Percentiles rank a stretch among this genome's conserved stretches.
These are phyloP conservation scores for Scopulariopsis brevicaulis DNA, from an alignment of 2,329 filamentous ascomycete genomes.

Conservation along the genomic window DNA sequence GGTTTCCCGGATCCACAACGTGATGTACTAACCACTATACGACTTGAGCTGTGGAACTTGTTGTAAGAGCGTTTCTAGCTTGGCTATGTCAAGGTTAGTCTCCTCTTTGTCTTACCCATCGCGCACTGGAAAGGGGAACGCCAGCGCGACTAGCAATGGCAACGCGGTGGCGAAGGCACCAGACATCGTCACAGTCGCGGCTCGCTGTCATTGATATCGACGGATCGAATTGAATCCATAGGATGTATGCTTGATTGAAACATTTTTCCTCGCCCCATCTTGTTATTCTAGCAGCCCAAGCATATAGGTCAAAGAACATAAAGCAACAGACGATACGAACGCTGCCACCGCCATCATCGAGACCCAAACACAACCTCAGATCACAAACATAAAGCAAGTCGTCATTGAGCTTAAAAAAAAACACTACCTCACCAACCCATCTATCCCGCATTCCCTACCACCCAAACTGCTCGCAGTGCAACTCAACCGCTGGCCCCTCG, in stretches of 20 bases:
- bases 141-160: not conserved
- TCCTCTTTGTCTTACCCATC: not conserved
- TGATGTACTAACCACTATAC: constrained; percentile 6
- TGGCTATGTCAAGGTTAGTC: not conserved
- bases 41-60: constrained; percentile 3
- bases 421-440: not conserved
- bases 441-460: constrained; percentile 17
- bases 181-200: too few species aligned
- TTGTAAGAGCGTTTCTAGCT: not conserved
- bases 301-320: too few species aligned
- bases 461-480: constrained; percentile 36
- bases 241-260: too few species aligned
- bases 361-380: too few species aligned
- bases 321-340: too few species aligned
- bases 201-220: too few species aligned
- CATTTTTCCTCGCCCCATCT: too few species aligned
- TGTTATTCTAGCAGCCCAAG: too few species aligned
- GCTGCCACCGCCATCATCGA: too few species aligned
- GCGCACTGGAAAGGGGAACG: not conserved
- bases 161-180: not conserved
- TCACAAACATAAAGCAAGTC: not conserved
- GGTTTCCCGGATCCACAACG: constrained; percentile 2
- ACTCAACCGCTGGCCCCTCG: constrained; percentile 29
- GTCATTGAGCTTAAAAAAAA: not conserved
- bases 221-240: too few species aligned